Base-by-base conservation (phyloP, 768 basidiomycete genomes). In the Arthromyces matolae region DNA sequence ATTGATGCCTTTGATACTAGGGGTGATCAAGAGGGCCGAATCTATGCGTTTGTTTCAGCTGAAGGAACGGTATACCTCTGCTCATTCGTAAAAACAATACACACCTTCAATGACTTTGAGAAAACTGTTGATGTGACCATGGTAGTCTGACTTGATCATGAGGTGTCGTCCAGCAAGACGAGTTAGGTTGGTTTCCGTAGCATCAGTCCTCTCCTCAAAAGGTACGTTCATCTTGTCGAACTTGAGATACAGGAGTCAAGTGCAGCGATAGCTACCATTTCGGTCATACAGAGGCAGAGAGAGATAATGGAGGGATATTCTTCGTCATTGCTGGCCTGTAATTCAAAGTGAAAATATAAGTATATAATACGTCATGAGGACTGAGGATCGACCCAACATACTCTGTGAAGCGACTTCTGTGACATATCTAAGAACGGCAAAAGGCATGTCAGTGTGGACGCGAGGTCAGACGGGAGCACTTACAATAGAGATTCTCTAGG, bases 141-240 rank as follows among this genome's bases (percentile, higher is more conserved):
- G 83, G 53, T 81, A 86, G 48, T 78, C 75, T 0, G 65, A 48
- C 27, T 64, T 60, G n/a, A n/a, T n/a, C n/a, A n/a, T n/a, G 8
- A 84, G 59, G 50, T 73, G 69, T 31, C 77, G 76, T 6, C 80
- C 83, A 24, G 83, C 80, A 61, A 86, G 84, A 31, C 83, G 78
- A 22, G 80, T 77, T 33, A 86, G 67, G 16, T 83, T 83, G n/a
- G 83, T 83, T 65, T 86, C 84, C 3, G 84, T 86, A n/a, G 84
- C 84, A 60, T 86, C 84, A 31, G 66, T 63, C 39, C 84, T 72
- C 60, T 83, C 65, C 16, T 78, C 75, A 47, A 86, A 83, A 1
- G 81, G 78, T 6, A 84, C 61, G 57, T 84, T 81, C 1, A 66
- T 73, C 57, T 71, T 78, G 67, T 84, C 81, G 55, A 86, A 86